Conservation (phyloP, 2,329 filamentous ascomycete species). For the Pestalotiopsis sp. region DNA sequence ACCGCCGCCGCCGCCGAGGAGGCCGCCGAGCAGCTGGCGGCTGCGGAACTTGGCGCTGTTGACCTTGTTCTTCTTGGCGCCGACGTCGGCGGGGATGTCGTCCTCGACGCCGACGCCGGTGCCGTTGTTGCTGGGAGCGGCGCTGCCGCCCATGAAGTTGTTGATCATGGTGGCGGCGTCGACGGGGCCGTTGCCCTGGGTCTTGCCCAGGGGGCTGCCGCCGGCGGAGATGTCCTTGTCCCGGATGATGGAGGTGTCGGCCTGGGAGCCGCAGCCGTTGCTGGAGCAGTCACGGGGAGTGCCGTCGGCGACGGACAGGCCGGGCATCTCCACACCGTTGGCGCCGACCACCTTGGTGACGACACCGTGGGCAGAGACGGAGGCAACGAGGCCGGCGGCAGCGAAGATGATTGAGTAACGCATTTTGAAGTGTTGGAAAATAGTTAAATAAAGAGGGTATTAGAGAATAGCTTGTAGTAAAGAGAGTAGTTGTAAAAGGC, state of each 20-base stretch:
- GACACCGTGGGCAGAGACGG: constrained; percentile 30
- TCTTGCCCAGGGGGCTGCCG: constrained; percentile 65
- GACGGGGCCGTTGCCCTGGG: constrained; percentile 60
- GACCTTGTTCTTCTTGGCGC: constrained; percentile 13
- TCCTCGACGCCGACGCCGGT: constrained; percentile 47
- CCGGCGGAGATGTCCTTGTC: constrained; percentile 57
- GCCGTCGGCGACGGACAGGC: constrained; percentile 57
- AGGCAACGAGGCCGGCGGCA: constrained; percentile 28
- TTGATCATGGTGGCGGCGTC: constrained; percentile 59
- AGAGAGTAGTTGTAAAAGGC: constrained; percentile 18
- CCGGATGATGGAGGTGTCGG: constrained; percentile 72
- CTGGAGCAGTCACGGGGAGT: constrained; percentile 68
- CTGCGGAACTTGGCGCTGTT: constrained; percentile 27
- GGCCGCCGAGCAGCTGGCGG: constrained; percentile 26
- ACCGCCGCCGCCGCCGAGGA: constrained; percentile 32
- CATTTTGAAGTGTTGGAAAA: constrained; percentile 25
- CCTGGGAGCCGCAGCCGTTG: constrained; percentile 65
- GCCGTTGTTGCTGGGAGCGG: constrained; percentile 40
- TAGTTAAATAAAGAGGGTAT: constrained; percentile 9
- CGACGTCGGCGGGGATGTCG: constrained; percentile 33
- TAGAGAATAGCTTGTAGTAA: constrained; percentile 4
- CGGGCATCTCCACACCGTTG: constrained; percentile 35
- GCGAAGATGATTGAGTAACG: constrained; percentile 28
- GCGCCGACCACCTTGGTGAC: constrained; percentile 34
- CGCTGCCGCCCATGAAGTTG: constrained; percentile 58